Base-by-base conservation (phyloP, 257 asterid species). In the Salvia miltiorrhiza region DNA sequence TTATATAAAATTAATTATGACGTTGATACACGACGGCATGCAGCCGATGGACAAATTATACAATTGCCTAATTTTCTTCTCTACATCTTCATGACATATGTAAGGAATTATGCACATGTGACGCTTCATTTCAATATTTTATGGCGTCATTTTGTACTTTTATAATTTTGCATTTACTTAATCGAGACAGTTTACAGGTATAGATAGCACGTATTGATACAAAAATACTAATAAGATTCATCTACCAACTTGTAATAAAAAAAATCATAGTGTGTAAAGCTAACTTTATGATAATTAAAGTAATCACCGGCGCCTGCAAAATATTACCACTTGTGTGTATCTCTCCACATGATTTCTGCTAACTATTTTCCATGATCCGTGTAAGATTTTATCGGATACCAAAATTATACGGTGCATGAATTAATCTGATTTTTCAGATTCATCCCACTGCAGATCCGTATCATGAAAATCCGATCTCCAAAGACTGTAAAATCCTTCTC, bases 321-420 rank as follows among this genome's bases (percentile, higher is more conserved):
- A 45, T 44, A 70, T 58, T 45, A 37, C 67, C 47, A 69, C 74
- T 44, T 59, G 74, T 58, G 67, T 58, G 45, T 16, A 52, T 37
- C 52, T 61, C n/a, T 7, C 23, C 55, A 63, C 76, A 63, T 54
- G 61, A 61, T 19, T 53, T 54, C 28, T 19, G 55, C 63, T 63
- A 45, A 63, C 55, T 63, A 63, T 17, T 56, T 11, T 24, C 58
- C 35, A 11, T 19, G 72, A 75, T 70, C 67, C 19, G 23, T 12
- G 43, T 64, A 33, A 13, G 75, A 69, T 75, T 75, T 21, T 53
- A 75, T 63, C 0, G 39, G 81, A 59, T 65, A 16, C 74, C 48
- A 72, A 33, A 77, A 60, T 66, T 66, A 72, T 77, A 72, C 41
- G 77, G 72, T 77, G 75, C 81, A 77, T 77, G 78, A 60, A 77